These are phyloP conservation scores for Leersia perrieri DNA, from an alignment of 176 grass and related monocot genomes.

Conservation along the genomic window DNA sequence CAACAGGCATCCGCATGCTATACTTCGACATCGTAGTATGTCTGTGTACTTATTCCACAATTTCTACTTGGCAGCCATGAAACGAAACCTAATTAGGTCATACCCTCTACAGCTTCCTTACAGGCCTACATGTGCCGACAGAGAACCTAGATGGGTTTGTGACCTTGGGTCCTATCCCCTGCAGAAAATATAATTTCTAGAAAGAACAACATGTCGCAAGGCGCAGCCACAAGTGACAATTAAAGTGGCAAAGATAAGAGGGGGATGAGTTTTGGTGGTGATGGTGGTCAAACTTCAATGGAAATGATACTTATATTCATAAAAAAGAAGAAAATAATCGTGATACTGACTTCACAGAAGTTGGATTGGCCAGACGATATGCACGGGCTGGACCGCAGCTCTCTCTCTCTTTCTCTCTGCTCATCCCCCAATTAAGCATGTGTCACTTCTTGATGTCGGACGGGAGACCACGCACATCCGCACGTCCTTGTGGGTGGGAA, in stretches of 20 bases:
- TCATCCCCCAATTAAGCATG: too few species aligned
- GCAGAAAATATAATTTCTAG: background rate
- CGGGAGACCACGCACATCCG: too few species aligned
- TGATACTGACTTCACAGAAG: background rate
- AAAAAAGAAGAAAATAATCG: background rate
- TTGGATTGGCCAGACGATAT: too few species aligned
- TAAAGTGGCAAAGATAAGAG: too few species aligned
- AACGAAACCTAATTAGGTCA: background rate
- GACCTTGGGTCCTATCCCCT: background rate
- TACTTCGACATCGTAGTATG: too few species aligned
- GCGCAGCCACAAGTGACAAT: background rate
- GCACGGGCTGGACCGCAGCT: too few species aligned
- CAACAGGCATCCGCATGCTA: background rate
- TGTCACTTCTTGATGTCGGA: background rate
- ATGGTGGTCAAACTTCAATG: background rate
- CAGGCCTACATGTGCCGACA: too few species aligned
- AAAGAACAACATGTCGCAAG: background rate
- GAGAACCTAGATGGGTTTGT: background rate
- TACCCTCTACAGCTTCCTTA: background rate
- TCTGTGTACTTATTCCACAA: background rate
- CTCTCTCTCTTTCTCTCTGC: too few species aligned
- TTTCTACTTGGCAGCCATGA: background rate
- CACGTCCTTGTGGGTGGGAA: background rate
- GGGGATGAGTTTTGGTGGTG: background rate
- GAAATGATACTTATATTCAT: background rate